Evolutionary conservation across 2,329 filamentous ascomycete genomes (phyloP), one percentile per base, ranked within the genome.

Genomic region (Sporothrix pseudoabietina): DNA sequence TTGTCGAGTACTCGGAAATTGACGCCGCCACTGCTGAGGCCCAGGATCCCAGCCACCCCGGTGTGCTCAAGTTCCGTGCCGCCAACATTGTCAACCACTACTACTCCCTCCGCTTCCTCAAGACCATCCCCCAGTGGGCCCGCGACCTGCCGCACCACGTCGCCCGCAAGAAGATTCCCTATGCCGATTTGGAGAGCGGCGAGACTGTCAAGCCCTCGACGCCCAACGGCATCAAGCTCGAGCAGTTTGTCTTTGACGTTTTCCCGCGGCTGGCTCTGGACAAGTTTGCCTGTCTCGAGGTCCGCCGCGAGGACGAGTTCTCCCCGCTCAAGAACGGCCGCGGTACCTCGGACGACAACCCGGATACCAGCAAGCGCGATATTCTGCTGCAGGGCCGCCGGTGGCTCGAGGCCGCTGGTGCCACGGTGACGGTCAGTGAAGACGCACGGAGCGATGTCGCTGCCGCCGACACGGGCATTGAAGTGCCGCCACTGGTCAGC

Each of bases 31-130:
- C 93, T n/a, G 92, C 95, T 73, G 93, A 97, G 83, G 95, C 94
- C 77, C 89, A 91, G 80, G 96, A 99, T 80, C 83, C 91, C 72
- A 92, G 92, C 82, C 90, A 97, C 79, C 86, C 89, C 3, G 90
- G 89, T 73, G 86, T 98, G 71, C 90, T 99, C 80, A 97, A 95
- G 84, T 98, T 97, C 90, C 92, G 96, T 75, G 95, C 96, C 73
- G 96, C 95, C 80, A 99, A 99, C 86, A 99, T 99, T 78, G 96
- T 99, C 84, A 99, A 99, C 87, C 96, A 99, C 87, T 99, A 98
- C 89, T 99, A 99, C 86, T 97, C 94, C 65, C 95, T 94, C 86
- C 85, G 88, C 77, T 98, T 98, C 88, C 88, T 99, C 68, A 92
- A 97, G 82, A 91, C 89, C 76, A 97, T 98, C 78, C 94, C 96